Base-by-base conservation (phyloP, 768 basidiomycete genomes). In the Dioszegia aurantiaca region DNA sequence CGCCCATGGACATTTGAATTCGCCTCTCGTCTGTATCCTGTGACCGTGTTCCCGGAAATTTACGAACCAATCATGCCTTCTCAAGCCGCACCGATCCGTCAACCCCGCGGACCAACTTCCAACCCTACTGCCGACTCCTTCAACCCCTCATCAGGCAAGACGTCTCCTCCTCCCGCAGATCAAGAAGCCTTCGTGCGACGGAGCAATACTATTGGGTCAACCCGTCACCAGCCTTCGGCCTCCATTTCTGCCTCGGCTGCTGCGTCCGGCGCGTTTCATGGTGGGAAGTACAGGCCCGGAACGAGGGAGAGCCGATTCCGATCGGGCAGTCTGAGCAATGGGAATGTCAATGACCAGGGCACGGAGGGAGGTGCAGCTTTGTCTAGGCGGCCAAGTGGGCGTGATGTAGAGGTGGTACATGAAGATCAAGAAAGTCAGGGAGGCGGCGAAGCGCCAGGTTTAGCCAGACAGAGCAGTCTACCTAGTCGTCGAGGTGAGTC, bases 381-480 rank as follows among this genome's bases (percentile, higher is more conserved):
- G 44, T 30, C 23, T 4, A 45, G 67, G 17, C 52, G 57, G 27
- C 59, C 57, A 11, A 65, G 62, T 47, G 63, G 69, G 28, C 28
- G 66, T 14, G 69, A 66, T 24, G 63, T 68, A 27, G 65, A 66
- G 16, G 72, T 48, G 2, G 61, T 64, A 4, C 51, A 52, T 1
- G 67, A 68, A 39, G 55, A 52, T 19, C 57, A 69, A 33, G 62
- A 66, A 31, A 62, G 55, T 27, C 54, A 60, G 56, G 51, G 53
- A 19, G 17, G 53, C 45, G 12, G 63, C 59, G 68, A 69, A 56
- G 33, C 33, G 6, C 33, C 33, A 6, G 48, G 68, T 67, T 42
- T 74, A 23, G 58, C 47, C 43, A 67, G 72, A 43, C 72, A 74
- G 59, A 69, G 67, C 45, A 69, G 67, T 12, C 56, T 74, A 14